Base-by-base conservation (phyloP, 2,329 filamentous ascomycete genomes). In the Sclerotiophoma versabilis region DNA sequence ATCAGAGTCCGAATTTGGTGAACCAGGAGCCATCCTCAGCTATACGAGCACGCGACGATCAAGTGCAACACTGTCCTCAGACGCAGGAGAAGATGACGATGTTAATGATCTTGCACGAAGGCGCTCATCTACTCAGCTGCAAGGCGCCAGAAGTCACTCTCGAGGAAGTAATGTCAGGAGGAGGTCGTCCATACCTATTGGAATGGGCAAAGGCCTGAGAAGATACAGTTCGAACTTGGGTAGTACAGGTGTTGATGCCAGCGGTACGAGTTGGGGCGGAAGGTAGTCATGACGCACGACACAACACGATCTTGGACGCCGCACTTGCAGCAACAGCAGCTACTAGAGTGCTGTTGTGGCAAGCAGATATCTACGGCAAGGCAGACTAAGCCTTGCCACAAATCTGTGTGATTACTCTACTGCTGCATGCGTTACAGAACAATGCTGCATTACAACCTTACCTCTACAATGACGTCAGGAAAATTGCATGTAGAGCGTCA, bases 171-270 rank as follows among this genome's bases (percentile, higher is more conserved):
- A 69, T n/a, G 67, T 67, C 15, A 66, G 68, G 49, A 72, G 77
- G 49, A 72, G 69, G 38, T 75, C 75, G 3, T 79, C 76, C 1
- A 74, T 78, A 25, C 79, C 79, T 0, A 71, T 81, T 27, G 79
- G 79, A 1, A 78, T 80, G 76, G 77, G 78, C 1, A 51, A 68
- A 11, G 77, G 78, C 0, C 78, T 81, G 38, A 70, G 76, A 41
- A 58, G 77, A 20, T 73, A 76, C 48, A 80, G 78, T 54, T 79
- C 77, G 25, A 81, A 80, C 56, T 53, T 81, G 23, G 79, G 78
- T 4, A 72, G 64, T 47, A 73, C 70, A 9, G 74, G 74, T 9
- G 60, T 73, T 44, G 72, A 72, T 1, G 64, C 60, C n/a, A 65
- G 61, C 11, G 71, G 72, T 3, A 61, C 68, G 23, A 73, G 69